These are phyloP conservation scores for Gossypium arboreum DNA, from an alignment of 345 rosid genomes.

Conservation along the genomic window DNA sequence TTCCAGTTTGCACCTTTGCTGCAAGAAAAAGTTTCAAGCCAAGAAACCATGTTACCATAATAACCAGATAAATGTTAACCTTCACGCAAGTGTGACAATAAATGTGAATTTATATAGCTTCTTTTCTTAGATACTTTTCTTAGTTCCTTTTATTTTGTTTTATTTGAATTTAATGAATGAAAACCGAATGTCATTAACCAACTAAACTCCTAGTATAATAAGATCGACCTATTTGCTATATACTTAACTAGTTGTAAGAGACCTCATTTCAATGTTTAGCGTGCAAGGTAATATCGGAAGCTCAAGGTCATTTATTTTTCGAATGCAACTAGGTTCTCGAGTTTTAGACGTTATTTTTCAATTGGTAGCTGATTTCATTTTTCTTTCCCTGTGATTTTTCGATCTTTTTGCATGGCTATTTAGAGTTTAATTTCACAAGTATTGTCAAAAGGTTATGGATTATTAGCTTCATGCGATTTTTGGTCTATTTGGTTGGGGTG, in stretches of 20 bases:
- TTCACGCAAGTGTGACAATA: background rate
- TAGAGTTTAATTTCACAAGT: no score
- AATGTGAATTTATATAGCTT: no score
- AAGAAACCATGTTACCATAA: background rate
- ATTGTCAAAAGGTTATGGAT: no score
- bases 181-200: background rate
- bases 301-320: background rate
- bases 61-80: constrained; percentile 7
- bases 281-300: background rate
- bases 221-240: background rate
- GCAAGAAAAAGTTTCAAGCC: background rate
- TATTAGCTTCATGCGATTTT: no score
- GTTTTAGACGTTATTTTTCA: no score
- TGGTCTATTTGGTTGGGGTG: no score
- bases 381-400: no score
- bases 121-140: background rate
- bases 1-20: background rate
- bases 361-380: no score
- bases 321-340: no score
- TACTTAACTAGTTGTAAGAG: background rate
- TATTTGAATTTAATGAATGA: background rate
- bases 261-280: background rate
- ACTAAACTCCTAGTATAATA: background rate
- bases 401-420: no score
- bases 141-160: background rate